Evolutionary conservation across 2,329 filamentous ascomycete species (phyloP), one percentile per base, ranked within the genome.

Genomic region (Paecilomyces fulvus): DNA sequence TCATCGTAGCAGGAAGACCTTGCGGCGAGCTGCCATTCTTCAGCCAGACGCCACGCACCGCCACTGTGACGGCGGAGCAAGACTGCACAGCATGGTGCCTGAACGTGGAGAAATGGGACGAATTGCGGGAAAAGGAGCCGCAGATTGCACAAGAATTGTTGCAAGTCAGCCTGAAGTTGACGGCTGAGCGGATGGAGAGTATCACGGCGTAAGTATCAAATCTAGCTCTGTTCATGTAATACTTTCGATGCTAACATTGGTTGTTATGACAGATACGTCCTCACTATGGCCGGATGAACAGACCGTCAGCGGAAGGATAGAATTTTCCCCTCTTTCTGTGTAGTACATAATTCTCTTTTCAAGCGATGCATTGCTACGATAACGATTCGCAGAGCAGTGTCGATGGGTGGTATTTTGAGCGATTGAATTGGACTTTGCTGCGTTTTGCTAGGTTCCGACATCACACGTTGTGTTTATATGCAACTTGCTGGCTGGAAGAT

Each of bases 11-110:
- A 0, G 94, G 94, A 14, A 94, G 94, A 1, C 96, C 94, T 0
- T 97, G 92, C 64, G 94, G 94, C 33, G 94, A 99, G 75, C 74
- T 99, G 54, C 94, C 94, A 0, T 99, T 99, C 76, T 99, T 99
- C 75, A 90, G 87, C 2, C 89, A 95, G 66, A 97, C 92, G 1
- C 80, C 83, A 54, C 83, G 94, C 17, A 97, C 92, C 3, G 91
- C 91, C 1, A 96, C 89, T 0, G 91, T 95, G 10, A 80, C 86
- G 49, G 90, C 90, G 1, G 92, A 97, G 69, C 82, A 86, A 55
- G 86, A 92, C 63, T 89, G 87, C 59, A 84, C 94, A 0, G 84
- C 87, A 5, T 99, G 94, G 94, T 74, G 87, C 59, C 81, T 99
- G 75, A 86, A 87, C 57, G 75, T 77, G 11, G 82, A 85, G 50